Conservation (phyloP, 2,329 filamentous ascomycete genomes). For the Xylaria polymorpha region DNA sequence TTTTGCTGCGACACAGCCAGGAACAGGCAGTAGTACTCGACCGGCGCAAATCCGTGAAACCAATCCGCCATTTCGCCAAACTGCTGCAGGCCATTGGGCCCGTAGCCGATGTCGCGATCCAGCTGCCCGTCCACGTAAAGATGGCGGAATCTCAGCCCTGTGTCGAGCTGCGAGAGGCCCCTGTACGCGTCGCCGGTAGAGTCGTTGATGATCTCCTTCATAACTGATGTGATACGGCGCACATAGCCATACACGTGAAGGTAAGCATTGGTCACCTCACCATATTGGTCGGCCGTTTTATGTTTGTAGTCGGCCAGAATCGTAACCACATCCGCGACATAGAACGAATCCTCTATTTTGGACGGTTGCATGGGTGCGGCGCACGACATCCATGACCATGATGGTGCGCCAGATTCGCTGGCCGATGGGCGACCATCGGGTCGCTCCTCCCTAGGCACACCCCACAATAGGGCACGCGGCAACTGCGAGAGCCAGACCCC, state of each 20-base stretch:
- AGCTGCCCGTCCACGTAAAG: constrained; percentile 21
- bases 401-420: constrained; percentile 10
- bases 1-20: constrained; percentile 10
- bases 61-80: constrained; percentile 17
- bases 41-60: constrained; percentile 15
- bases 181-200: constrained; percentile 4
- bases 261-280: constrained; percentile 5
- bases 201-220: constrained; percentile 15
- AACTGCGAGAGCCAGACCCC: constrained; percentile 22
- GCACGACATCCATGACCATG: constrained; percentile 20
- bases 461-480: constrained; percentile 17
- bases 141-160: background rate
- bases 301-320: constrained; percentile 19
- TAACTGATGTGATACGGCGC: constrained; percentile 20
- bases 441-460: constrained; percentile 6
- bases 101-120: constrained; percentile 14
- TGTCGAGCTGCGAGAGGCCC: constrained; percentile 6
- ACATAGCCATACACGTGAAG: constrained; percentile 18
- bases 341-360: constrained; percentile 12
- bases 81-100: background rate
- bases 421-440: constrained; percentile 9
- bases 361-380: constrained; percentile 3
- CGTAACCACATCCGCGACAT: constrained; percentile 13
- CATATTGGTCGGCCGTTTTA: constrained; percentile 18
- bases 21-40: constrained; percentile 17